Evolutionary conservation across 805 yeast genomes (phyloP).

Genomic region (Saccharomycopsis olivae): DNA sequence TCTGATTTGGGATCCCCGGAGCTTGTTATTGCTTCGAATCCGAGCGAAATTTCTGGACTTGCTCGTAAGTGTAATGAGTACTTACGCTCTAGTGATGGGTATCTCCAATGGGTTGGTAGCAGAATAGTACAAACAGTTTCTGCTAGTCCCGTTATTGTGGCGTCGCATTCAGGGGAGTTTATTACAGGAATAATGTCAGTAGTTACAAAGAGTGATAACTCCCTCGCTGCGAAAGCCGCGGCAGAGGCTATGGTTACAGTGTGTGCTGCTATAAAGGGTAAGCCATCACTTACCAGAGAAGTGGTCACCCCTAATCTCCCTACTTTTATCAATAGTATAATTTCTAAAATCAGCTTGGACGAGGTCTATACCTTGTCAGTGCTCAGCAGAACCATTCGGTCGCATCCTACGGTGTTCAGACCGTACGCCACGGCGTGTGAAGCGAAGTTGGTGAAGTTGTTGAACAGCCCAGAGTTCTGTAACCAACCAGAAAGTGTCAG

Average conservation of each 20-base stretch:
- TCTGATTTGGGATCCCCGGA: too few species aligned
- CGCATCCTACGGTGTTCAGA: conserved; percentile 69
- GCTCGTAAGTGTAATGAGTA: too few species aligned
- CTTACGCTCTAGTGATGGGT: conserved; percentile 5
- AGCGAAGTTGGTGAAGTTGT: conserved; percentile 29
- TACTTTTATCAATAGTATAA: conserved; percentile 41
- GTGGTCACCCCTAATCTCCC: conserved; percentile 71
- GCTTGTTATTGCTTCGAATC: too few species aligned
- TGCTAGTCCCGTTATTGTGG: conserved; percentile 27
- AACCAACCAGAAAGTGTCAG: conserved; percentile 33
- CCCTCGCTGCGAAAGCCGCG: too few species aligned
- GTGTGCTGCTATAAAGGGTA: conserved; percentile 46
- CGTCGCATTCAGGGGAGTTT: too few species aligned
- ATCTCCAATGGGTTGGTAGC: conserved; percentile 15
- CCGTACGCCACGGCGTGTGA: conserved; percentile 63
- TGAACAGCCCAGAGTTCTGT: conserved; percentile 26
- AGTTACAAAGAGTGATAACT: too few species aligned
- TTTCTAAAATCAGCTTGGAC: conserved; percentile 34
- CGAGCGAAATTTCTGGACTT: too few species aligned
- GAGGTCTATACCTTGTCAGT: conserved; percentile 20
- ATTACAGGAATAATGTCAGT: too few species aligned
- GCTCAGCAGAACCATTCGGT: conserved; percentile 29
- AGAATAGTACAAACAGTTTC: conserved; percentile 10
- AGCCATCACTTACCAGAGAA: conserved; percentile 78
- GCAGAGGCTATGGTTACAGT: too few species aligned